Conservation (phyloP, 805 yeast genomes). For the Tetrapisispora taiwanensis region DNA sequence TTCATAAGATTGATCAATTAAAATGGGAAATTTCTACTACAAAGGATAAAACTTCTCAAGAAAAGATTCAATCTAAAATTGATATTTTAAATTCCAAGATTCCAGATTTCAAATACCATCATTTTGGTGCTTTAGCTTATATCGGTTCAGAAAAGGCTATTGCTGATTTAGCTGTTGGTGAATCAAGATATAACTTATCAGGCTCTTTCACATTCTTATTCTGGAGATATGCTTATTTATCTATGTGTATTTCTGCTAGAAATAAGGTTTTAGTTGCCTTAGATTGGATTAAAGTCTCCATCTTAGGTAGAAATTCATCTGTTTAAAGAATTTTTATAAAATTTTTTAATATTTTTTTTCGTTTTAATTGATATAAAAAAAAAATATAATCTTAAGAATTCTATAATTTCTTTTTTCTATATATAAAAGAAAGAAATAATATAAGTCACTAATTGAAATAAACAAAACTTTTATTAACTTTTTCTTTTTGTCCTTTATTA, state of each 20-base stretch:
- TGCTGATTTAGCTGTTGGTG: slow-evolving; percentile 77
- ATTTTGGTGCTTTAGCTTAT: slow-evolving; percentile 90
- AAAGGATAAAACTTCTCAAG: slow-evolving; percentile 15
- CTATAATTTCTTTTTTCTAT: not conserved
- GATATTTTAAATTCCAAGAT: slow-evolving; percentile 32
- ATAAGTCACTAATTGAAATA: too few relatives aligned
- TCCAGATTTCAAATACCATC: slow-evolving; percentile 66
- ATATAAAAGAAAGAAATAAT: too few relatives aligned
- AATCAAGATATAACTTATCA: slow-evolving; percentile 66
- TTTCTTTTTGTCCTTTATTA: too few relatives aligned
- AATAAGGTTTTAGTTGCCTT: slow-evolving; percentile 76
- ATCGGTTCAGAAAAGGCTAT: slow-evolving; percentile 90
- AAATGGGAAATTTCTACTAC: slow-evolving; percentile 35
- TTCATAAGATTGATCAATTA: slow-evolving; percentile 51
- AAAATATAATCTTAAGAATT: not conserved
- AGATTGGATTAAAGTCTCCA: slow-evolving; percentile 81
- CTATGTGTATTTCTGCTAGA: slow-evolving; percentile 84
- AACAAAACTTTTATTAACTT: too few relatives aligned
- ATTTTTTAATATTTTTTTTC: too few relatives aligned
- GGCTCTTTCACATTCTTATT: slow-evolving; percentile 82
- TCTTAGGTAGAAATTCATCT: slow-evolving; percentile 81
- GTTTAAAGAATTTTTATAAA: slow-evolving; percentile 7
- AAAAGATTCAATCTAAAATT: slow-evolving; percentile 39
- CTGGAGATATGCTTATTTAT: slow-evolving; percentile 91
- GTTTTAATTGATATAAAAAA: not conserved